A percentile compares a stretch with the other conserved stretches of the same genome.
phyloP scores from a whole-genome alignment of 2,329 filamentous ascomycete species.

The Phaeophleospora eucalypticola region DNA sequence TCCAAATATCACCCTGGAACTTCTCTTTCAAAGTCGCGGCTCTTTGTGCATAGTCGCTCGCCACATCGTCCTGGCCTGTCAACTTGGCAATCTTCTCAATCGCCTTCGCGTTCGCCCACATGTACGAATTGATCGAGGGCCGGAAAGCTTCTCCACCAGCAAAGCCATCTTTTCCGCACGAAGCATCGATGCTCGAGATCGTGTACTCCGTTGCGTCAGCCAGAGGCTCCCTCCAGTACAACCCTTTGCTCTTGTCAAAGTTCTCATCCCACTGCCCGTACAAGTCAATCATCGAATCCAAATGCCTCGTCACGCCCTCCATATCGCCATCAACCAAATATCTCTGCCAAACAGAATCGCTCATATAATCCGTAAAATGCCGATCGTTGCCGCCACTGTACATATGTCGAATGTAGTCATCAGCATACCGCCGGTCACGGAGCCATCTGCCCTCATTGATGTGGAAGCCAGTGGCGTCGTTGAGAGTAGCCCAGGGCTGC shows the following conservation, averaged over 20 bases:
- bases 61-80: slow-evolving; percentile 23
- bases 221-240: slow-evolving; percentile 44
- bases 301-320: slow-evolving; percentile 29
- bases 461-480: slow-evolving; percentile 45
- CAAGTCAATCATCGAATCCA: slow-evolving; percentile 37
- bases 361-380: slow-evolving; percentile 44
- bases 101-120: slow-evolving; percentile 42
- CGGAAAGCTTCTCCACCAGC: slow-evolving; percentile 40
- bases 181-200: slow-evolving; percentile 43
- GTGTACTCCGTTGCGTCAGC: slow-evolving; percentile 46
- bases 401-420: slow-evolving; percentile 43
- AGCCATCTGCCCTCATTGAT: slow-evolving; percentile 44
- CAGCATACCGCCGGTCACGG: slow-evolving; percentile 42
- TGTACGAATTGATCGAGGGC: slow-evolving; percentile 44
- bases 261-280: slow-evolving; percentile 39
- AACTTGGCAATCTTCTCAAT: slow-evolving; percentile 39
- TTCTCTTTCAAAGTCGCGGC: slow-evolving; percentile 36
- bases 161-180: slow-evolving; percentile 40
- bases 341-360: slow-evolving; percentile 38
- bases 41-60: slow-evolving; percentile 17
- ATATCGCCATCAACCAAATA: slow-evolving; percentile 43
- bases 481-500: slow-evolving; percentile 41
- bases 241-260: slow-evolving; percentile 37
- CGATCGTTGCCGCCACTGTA: slow-evolving; percentile 41
- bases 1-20: slow-evolving; percentile 42